Conservation (phyloP, 352 stramenopile genomes). For the Globisporangium uncinulatum region DNA sequence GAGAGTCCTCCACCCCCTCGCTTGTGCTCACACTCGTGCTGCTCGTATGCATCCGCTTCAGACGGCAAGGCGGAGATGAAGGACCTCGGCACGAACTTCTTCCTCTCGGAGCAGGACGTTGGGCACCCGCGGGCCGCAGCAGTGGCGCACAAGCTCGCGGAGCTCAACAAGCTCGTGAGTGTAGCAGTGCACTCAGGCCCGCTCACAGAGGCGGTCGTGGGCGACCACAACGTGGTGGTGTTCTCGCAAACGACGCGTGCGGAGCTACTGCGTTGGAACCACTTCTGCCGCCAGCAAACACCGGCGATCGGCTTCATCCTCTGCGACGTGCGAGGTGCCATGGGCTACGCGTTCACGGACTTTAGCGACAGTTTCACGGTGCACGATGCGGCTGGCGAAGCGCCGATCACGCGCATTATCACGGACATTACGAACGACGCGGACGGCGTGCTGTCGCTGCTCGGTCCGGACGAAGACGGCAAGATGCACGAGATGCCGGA, state of each 20-base stretch:
- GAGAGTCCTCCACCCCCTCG: not conserved
- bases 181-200: slow-evolving; percentile 67
- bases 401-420: slow-evolving; percentile 83
- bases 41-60: slow-evolving; percentile 9
- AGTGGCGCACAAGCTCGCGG: slow-evolving; percentile 77
- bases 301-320: slow-evolving; percentile 78
- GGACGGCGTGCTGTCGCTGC: slow-evolving; percentile 66
- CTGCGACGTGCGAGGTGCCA: slow-evolving; percentile 71
- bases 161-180: slow-evolving; percentile 90
- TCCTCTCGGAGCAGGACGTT: slow-evolving; percentile 81
- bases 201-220: slow-evolving; percentile 60
- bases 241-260: slow-evolving; percentile 72
- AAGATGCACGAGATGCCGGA: slow-evolving; percentile 88
- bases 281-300: slow-evolving; percentile 77
- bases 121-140: slow-evolving; percentile 53
- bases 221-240: slow-evolving; percentile 83
- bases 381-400: slow-evolving; percentile 77
- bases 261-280: slow-evolving; percentile 87
- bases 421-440: slow-evolving; percentile 82
- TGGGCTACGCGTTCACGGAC: slow-evolving; percentile 80
- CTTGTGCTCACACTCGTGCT: too few relatives aligned
- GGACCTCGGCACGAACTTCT: slow-evolving; percentile 93
- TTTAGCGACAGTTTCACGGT: slow-evolving; percentile 72
- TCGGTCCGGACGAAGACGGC: slow-evolving; percentile 78
- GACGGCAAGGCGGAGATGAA: slow-evolving; percentile 66